These are phyloP conservation scores for Canna indica DNA, from an alignment of 176 grass and related monocot genomes.

Conservation along the genomic window DNA sequence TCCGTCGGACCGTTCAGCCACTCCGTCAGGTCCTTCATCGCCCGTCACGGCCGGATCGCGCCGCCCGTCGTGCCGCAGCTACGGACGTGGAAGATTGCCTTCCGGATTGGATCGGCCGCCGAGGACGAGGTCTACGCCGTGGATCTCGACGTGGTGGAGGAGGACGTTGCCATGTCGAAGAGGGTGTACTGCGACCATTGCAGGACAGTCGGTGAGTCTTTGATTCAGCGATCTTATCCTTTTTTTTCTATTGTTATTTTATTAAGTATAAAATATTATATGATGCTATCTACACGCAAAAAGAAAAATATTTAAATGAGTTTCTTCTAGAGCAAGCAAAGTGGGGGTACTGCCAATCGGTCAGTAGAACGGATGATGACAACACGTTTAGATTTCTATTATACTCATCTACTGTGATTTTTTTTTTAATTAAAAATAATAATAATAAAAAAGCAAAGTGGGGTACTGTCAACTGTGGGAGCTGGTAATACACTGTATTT, in stretches of 20 bases:
- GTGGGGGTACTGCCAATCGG: too few species aligned
- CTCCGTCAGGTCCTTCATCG: slow-evolving; percentile 35
- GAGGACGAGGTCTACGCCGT: neutral
- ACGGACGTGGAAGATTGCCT: slow-evolving; percentile 31
- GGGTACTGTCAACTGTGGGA: too few species aligned
- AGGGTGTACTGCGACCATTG: slow-evolving; percentile 59
- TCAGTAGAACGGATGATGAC: too few species aligned
- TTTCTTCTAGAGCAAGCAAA: too few species aligned
- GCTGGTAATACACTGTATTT: too few species aligned
- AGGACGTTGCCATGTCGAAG: slow-evolving; percentile 39
- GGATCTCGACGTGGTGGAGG: slow-evolving; percentile 56
- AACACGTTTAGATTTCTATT: too few species aligned
- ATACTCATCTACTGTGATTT: too few species aligned
- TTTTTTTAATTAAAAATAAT: too few species aligned
- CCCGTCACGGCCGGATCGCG: slow-evolving; percentile 17
- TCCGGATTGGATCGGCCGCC: slow-evolving; percentile 3
- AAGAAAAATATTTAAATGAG: too few species aligned
- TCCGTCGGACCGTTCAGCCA: slow-evolving; percentile 25
- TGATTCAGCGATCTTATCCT: neutral
- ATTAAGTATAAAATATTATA: too few species aligned
- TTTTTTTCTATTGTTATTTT: neutral
- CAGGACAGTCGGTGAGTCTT: slow-evolving; percentile 44
- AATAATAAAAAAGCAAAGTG: too few species aligned
- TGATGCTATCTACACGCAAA: too few species aligned
- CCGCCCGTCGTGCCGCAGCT: neutral